Evolutionary conservation across 192 early-diverging fungal species (phyloP).

Genomic region (Physocladia obscura): DNA sequence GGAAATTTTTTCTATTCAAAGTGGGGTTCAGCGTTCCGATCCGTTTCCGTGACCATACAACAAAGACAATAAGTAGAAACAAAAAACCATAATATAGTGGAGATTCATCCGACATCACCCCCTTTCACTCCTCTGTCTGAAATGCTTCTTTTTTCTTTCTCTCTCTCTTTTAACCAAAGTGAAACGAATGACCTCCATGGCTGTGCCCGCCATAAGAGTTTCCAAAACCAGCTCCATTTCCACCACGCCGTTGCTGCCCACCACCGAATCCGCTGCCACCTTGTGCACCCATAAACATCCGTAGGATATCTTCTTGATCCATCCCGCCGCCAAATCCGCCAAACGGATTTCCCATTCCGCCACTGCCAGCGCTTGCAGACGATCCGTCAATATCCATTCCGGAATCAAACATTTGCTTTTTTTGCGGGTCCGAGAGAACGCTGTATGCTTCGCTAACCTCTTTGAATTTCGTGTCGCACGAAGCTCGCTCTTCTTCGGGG

Average conservation of each 20-base stretch:
- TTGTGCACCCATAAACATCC: conserved; percentile 31
- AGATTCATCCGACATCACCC: no score
- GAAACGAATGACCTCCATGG: no score
- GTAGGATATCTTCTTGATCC: conserved; percentile 55
- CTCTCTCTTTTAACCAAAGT: no score
- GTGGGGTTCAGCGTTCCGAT: no score
- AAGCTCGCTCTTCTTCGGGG: conserved; percentile 51
- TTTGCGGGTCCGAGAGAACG: conserved; percentile 75
- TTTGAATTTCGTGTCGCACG: conserved; percentile 78
- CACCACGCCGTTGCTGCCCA: background rate
- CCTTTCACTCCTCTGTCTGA: no score
- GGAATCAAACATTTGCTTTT: conserved; percentile 77
- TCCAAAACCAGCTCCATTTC: no score
- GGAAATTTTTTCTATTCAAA: no score
- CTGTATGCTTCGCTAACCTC: conserved; percentile 79
- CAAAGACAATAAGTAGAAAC: no score
- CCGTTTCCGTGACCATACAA: no score
- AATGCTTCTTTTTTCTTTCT: no score
- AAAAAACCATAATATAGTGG: no score
- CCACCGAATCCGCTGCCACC: conserved; percentile 24
- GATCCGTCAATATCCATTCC: conserved; percentile 78
- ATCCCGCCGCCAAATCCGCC: conserved; percentile 30
- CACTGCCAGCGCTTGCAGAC: conserved; percentile 44
- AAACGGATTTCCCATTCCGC: conserved; percentile 3
- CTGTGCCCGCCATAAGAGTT: no score